Evolutionary conservation across 2,329 filamentous ascomycete genomes (phyloP), one percentile per base, ranked within the genome.

Genomic region (Nemania serpens): DNA sequence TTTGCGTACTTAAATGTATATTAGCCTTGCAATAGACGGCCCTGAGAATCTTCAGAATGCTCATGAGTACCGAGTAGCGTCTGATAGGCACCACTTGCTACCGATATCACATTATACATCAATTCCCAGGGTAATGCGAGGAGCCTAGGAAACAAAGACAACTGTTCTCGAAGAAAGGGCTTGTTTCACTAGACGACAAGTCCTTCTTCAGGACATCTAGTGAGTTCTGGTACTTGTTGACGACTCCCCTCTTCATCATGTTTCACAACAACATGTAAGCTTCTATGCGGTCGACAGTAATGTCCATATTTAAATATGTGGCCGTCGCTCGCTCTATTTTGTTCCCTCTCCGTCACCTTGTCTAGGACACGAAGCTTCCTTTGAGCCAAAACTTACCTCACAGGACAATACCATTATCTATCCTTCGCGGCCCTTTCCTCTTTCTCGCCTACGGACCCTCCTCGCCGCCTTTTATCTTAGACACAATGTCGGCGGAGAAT

Each of bases 21-120:
- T n/a, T 56, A 59, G 56, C 6, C 41, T 18, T 46, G 43, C 10
- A 52, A 56, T 59, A 45, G 29, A 52, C 3, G 15, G 36, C 13
- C 34, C n/a, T 29, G 29, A n/a, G n/a, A 46, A 42, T 46, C 7
- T 18, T 17, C 3, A 17, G 6, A 41, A 13, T 3, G 13, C 20
- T 15, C 22, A 12, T 5, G 13, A 48, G 48, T 22, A 3, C 5
- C 22, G 33, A 17, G 4, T 47, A 18, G 4, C 41, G 15, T 37
- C n/a, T 7, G 4, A 29, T 29, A 29, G 25, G 25, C 25, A 29
- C 25, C 25, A 7, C 7, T 29, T 29, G 3, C 25, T 29, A 7
- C 4, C 7, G 7, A 4, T 29, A 29, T 7, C 4, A 29, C 7
- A 7, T 29, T 7, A 29, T 29, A 29, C 25, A 29, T 7, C 25